A percentile compares a stretch with the other conserved stretches of the same genome.
Evolutionary conservation across 2,329 filamentous ascomycete species (phyloP).

Genomic region (Neofusicoccum sp.): DNA sequence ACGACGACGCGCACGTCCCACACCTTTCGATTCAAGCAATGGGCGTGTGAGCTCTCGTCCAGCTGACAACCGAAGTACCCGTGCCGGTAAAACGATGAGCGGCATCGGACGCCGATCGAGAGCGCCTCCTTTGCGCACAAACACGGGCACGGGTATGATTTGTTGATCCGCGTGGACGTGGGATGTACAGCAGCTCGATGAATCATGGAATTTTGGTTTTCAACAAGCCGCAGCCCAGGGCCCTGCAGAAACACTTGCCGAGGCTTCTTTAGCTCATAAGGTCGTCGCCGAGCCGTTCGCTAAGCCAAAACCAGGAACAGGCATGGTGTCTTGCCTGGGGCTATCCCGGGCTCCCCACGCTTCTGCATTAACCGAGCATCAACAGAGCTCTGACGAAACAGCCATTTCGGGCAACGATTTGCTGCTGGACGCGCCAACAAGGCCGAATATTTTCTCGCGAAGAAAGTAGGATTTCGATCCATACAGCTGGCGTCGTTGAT

Average conservation of each 20-base stretch:
- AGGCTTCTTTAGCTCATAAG: neutral
- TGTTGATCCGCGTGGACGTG: neutral
- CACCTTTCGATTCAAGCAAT: neutral
- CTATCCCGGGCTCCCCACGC: neutral
- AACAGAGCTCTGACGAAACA: neutral
- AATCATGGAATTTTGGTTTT: neutral
- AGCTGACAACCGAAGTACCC: constrained; percentile 1
- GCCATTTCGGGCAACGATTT: neutral
- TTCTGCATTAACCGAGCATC: neutral
- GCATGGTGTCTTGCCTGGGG: neutral
- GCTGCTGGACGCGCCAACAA: neutral
- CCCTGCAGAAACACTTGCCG: neutral
- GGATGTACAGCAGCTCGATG: neutral
- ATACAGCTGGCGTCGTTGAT: no score
- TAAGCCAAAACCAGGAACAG: neutral
- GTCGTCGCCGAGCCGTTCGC: neutral
- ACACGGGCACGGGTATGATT: neutral
- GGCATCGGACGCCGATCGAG: neutral
- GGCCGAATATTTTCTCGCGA: neutral
- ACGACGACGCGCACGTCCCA: neutral
- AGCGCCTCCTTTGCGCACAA: neutral
- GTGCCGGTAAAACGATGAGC: neutral
- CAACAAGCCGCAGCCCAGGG: neutral
- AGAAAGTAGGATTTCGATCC: neutral
- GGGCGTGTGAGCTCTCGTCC: neutral